phyloP scores from a whole-genome alignment of 1,284 basidiomycete species.

The Cryptococcus maquisensis region DNA sequence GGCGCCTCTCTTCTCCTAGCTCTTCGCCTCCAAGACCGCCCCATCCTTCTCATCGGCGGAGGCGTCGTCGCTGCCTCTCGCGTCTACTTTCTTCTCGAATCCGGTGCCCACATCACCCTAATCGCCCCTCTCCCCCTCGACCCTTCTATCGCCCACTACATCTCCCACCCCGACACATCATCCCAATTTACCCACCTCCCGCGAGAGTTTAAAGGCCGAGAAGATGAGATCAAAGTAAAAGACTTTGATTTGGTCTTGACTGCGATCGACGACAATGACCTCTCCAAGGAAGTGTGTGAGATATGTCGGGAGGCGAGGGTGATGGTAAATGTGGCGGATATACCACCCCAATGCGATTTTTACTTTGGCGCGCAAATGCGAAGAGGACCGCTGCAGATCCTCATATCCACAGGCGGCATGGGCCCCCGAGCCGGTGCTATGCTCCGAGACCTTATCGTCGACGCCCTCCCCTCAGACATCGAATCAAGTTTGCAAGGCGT shows the following conservation, averaged over 20 bases:
- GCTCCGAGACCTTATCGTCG: conserved; percentile 68
- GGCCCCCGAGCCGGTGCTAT: conserved; percentile 87
- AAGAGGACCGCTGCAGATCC: conserved; percentile 84
- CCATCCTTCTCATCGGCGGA: conserved; percentile 56
- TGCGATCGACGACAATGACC: conserved; percentile 79
- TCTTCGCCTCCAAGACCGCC: conserved; percentile 52
- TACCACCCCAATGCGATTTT: conserved; percentile 92
- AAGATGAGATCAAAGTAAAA: conserved; percentile 47
- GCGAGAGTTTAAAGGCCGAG: conserved; percentile 58
- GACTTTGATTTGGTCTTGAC: conserved; percentile 87
- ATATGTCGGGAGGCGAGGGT: conserved; percentile 67
- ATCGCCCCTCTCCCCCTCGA: conserved; percentile 52
- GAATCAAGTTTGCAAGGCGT: conserved; percentile 78
- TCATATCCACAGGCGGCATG: conserved; percentile 93
- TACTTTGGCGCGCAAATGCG: conserved; percentile 95
- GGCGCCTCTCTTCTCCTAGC: conserved; percentile 52
- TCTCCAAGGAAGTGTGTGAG: conserved; percentile 64
- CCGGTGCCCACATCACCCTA: conserved; percentile 48
- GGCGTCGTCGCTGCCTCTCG: conserved; percentile 56
- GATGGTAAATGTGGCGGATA: conserved; percentile 94
- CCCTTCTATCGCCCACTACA: conserved; percentile 49
- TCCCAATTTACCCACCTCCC: conserved; percentile 67
- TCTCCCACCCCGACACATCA: conserved; percentile 39
- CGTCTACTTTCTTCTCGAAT: conserved; percentile 50
- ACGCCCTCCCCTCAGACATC: conserved; percentile 64